phyloP scores from a whole-genome alignment of 2,329 filamentous ascomycete species.

The Pseudopyrenochaeta lycopersici region DNA sequence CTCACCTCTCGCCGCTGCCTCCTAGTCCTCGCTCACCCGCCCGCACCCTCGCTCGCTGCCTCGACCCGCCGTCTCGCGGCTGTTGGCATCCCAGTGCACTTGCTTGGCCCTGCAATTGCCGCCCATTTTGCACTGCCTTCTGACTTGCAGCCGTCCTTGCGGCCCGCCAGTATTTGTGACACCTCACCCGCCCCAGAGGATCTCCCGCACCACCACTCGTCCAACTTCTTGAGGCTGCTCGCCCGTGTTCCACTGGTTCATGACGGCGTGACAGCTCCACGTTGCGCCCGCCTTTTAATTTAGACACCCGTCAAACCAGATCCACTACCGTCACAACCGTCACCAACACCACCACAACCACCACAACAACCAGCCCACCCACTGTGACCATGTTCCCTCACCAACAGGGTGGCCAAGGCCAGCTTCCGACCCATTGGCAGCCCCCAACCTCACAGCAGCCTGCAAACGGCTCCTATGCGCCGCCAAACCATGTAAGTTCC shows the following conservation, averaged over 20 bases:
- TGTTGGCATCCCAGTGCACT: too few relatives aligned
- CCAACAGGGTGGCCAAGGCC: slow-evolving; percentile 45
- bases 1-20: slow-evolving; percentile 9
- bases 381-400: slow-evolving; percentile 48
- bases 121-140: slow-evolving; percentile 24
- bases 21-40: slow-evolving; percentile 1
- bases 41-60: slow-evolving; percentile 7
- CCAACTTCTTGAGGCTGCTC: slow-evolving; percentile 11
- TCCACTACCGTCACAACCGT: slow-evolving; percentile 7
- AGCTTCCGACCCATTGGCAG: slow-evolving; percentile 50
- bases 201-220: slow-evolving; percentile 31
- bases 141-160: slow-evolving; percentile 45
- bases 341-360: too few relatives aligned
- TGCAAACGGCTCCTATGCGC: slow-evolving; percentile 47
- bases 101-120: slow-evolving; percentile 10
- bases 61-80: background rate
- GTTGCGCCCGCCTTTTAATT: slow-evolving; percentile 22
- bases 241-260: slow-evolving; percentile 28
- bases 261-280: slow-evolving; percentile 40
- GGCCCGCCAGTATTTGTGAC: slow-evolving; percentile 44
- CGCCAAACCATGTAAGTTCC: slow-evolving; percentile 47
- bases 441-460: slow-evolving; percentile 46
- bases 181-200: slow-evolving; percentile 37
- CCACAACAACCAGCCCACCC: too few relatives aligned
- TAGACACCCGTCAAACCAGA: slow-evolving; percentile 4